These are phyloP conservation scores for Termitomyces sp. DNA, from an alignment of 768 basidiomycete species.

Conservation along the genomic window DNA sequence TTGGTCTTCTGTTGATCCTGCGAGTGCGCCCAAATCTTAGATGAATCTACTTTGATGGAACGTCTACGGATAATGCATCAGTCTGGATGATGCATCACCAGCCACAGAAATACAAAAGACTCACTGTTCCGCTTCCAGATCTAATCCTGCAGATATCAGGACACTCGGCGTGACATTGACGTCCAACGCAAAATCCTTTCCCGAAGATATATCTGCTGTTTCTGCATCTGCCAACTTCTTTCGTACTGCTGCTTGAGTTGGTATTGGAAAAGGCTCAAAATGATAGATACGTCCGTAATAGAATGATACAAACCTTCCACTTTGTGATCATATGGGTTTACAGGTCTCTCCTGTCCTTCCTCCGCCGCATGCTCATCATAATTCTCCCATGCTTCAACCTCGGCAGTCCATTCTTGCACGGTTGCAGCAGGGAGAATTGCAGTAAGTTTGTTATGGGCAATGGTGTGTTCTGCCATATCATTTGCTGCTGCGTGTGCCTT, in stretches of 20 bases:
- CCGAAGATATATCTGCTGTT: conserved; percentile 4
- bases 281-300: neutral
- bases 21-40: neutral
- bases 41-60: neutral
- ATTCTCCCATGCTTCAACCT: neutral
- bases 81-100: neutral
- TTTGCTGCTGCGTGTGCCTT: neutral
- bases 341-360: neutral
- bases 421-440: neutral
- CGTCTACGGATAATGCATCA: conserved; percentile 4
- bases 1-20: conserved; percentile 6
- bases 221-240: conserved; percentile 10
- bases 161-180: conserved; percentile 8
- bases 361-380: no score
- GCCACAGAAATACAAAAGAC: neutral
- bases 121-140: conserved; percentile 18
- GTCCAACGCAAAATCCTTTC: conserved; percentile 14
- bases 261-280: neutral
- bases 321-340: neutral
- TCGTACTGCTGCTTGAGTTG: neutral
- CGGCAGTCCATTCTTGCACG: neutral
- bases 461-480: neutral
- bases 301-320: neutral
- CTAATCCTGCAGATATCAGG: conserved; percentile 12
- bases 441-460: neutral